Evolutionary conservation across 2,329 filamentous ascomycete species (phyloP), one percentile per base, ranked within the genome.

Genomic region (Chrysoporthe austroafricana): DNA sequence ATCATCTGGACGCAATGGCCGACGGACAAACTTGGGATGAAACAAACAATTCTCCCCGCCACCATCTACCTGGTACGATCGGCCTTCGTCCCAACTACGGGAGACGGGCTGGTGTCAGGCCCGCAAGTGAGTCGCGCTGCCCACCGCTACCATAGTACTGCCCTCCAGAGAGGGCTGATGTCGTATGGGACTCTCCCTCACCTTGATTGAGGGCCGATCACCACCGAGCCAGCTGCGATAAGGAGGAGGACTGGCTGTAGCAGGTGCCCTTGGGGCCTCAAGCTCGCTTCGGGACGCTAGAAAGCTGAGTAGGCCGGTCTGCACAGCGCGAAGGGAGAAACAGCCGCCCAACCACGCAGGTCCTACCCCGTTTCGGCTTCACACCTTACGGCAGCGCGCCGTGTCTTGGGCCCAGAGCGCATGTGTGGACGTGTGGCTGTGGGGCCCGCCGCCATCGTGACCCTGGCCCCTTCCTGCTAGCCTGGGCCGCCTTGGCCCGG

Each of bases 11-110:
- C 43, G 61, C 67, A 67, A 63, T 44, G 61, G 32, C 62, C 66
- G 60, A 63, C 52, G 66, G 68, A 62, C 68, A 69, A 64, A 68
- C 58, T 63, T 69, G 66, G 58, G 66, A 69, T 69, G 68, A 69
- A 69, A 69, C 68, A 68, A 68, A 69, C 60, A 63, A 59, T n/a
- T 36, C 36, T 67, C 43, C 50, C 67, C 61, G 58, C 66, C 42
- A 46, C 34, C 56, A 21, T 56, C 26, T n/a, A 44, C 39, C 44
- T 54, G 64, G 54, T 61, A 11, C 58, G 26, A 34, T 44, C 48
- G 18, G n/a, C 39, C 48, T 54, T 63, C 48, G 61, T 43, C 46
- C 48, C 32, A 43, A 11, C n/a, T 39, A 46, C 43, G 59, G 26
- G 2, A 46, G 16, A 44, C 36, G 26, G 48, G 44, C 34, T 50